phyloP scores from a whole-genome alignment of 148 eudicot genomes.

The Chenopodium berlandieri region DNA sequence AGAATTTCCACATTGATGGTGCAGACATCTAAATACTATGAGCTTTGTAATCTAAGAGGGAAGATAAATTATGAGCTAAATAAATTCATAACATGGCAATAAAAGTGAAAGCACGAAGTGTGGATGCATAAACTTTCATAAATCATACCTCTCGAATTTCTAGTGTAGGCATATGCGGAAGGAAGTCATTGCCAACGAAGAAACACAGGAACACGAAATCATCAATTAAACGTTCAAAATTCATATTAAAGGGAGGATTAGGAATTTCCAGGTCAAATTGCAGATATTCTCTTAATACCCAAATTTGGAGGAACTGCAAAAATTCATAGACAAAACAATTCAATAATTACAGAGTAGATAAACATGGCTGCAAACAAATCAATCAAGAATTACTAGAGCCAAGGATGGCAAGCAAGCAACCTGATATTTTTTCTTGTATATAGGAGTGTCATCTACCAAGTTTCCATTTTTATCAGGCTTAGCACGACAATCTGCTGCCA shows the following conservation, averaged over 20 bases:
- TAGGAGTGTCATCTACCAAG: constrained; percentile 59
- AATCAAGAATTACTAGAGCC: not conserved
- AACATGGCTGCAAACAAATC: not conserved
- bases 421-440: constrained; percentile 97
- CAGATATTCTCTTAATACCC: constrained; percentile 95
- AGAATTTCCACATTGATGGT: not conserved
- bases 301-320: constrained; percentile 86
- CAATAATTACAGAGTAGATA: constrained; percentile 6
- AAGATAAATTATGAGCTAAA: not conserved
- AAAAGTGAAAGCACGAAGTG: not conserved
- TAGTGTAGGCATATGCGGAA: constrained; percentile 99
- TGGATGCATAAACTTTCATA: constrained; percentile 29
- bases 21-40: not conserved
- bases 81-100: not conserved
- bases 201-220: constrained; percentile 98
- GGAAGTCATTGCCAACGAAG: constrained; percentile 98
- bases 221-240: constrained; percentile 86
- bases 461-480: constrained; percentile 45
- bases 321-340: constrained; percentile 1
- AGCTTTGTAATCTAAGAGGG: not conserved
- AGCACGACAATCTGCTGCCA: constrained; percentile 93
- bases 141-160: constrained; percentile 99
- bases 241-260: constrained; percentile 66
- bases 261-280: constrained; percentile 77
- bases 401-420: constrained; percentile 35